Evolutionary conservation across 2,329 filamentous ascomycete species (phyloP).

Genomic region (Sphaerulina musiva): DNA sequence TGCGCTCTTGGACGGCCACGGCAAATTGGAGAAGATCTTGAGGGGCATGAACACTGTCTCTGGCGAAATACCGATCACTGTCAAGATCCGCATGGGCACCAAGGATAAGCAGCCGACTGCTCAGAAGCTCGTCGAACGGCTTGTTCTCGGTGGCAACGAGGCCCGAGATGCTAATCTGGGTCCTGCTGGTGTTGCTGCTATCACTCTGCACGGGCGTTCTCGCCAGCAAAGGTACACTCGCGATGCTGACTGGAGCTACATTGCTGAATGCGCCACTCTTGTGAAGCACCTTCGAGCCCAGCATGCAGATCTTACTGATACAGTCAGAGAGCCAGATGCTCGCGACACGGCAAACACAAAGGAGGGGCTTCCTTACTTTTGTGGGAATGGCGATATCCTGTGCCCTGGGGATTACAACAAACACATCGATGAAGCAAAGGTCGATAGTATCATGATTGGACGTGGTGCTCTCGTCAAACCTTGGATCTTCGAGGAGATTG

Average conservation of each 20-base stretch:
- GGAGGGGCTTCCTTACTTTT: conserved; percentile 57
- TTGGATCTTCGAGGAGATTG: conserved; percentile 97
- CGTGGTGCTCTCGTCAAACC: conserved; percentile 94
- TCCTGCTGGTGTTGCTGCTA: conserved; percentile 80
- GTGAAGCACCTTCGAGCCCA: conserved; percentile 73
- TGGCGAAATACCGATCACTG: conserved; percentile 81
- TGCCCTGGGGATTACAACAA: conserved; percentile 82
- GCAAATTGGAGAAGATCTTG: conserved; percentile 89
- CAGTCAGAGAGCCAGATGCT: conserved; percentile 66
- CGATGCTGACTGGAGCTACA: conserved; percentile 91
- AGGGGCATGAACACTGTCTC: conserved; percentile 94
- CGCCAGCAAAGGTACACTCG: conserved; percentile 91
- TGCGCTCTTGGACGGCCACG: conserved; percentile 77
- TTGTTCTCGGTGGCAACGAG: conserved; percentile 73
- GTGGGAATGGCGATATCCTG: conserved; percentile 95
- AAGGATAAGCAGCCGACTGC: conserved; percentile 73
- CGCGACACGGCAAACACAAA: conserved; percentile 62
- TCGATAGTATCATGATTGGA: conserved; percentile 96
- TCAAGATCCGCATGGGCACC: conserved; percentile 90
- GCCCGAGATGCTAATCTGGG: conserved; percentile 60
- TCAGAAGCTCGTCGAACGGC: conserved; percentile 70
- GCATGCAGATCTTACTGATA: conserved; percentile 63
- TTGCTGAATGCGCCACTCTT: conserved; percentile 78
- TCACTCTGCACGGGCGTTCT: conserved; percentile 88
- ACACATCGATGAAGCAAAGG: conserved; percentile 67